Evolutionary conservation across 768 basidiomycete species (phyloP).

Genomic region (Hemileccinum rubropunctum): DNA sequence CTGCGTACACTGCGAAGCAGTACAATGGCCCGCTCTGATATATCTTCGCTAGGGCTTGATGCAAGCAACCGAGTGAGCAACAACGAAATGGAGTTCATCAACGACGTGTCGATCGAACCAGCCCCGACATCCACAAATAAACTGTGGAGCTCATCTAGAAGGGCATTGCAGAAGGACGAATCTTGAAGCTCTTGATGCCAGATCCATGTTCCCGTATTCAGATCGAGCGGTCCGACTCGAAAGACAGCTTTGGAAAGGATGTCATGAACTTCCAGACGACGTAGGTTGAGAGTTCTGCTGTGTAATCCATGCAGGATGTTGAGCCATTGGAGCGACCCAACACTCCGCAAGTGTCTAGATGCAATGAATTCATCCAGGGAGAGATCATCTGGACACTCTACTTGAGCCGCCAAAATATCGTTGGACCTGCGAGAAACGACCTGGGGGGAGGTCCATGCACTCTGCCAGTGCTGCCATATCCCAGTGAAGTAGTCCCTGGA

Average conservation of each 20-base stretch:
- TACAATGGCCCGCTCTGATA: conserved; percentile 14
- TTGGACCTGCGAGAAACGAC: conserved; percentile 41
- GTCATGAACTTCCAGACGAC: conserved; percentile 34
- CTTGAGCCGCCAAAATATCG: conserved; percentile 37
- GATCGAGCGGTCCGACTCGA: conserved; percentile 23
- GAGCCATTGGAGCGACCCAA: conserved; percentile 42
- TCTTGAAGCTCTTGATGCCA: conserved; percentile 39
- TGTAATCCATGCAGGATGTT: conserved; percentile 44
- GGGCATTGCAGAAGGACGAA: conserved; percentile 28
- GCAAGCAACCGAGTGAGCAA: conserved; percentile 34
- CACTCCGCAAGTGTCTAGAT: conserved; percentile 20
- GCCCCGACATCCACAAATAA: conserved; percentile 30
- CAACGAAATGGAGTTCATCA: conserved; percentile 29
- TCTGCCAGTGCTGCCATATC: too few relatives aligned
- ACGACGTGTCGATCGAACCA: conserved; percentile 33
- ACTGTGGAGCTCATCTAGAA: conserved; percentile 33
- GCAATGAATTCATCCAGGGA: conserved; percentile 38
- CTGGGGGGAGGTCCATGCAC: conserved; percentile 24
- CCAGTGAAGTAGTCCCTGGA: too few relatives aligned
- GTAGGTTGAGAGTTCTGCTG: conserved; percentile 34
- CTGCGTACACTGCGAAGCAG: conserved; percentile 22
- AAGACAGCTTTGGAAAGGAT: conserved; percentile 36
- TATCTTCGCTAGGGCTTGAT: conserved; percentile 4
- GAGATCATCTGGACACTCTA: conserved; percentile 35
- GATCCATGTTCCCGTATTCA: conserved; percentile 12